phyloP scores from a whole-genome alignment of 2,329 filamentous ascomycete species.

The Aspergillus uvarum region DNA sequence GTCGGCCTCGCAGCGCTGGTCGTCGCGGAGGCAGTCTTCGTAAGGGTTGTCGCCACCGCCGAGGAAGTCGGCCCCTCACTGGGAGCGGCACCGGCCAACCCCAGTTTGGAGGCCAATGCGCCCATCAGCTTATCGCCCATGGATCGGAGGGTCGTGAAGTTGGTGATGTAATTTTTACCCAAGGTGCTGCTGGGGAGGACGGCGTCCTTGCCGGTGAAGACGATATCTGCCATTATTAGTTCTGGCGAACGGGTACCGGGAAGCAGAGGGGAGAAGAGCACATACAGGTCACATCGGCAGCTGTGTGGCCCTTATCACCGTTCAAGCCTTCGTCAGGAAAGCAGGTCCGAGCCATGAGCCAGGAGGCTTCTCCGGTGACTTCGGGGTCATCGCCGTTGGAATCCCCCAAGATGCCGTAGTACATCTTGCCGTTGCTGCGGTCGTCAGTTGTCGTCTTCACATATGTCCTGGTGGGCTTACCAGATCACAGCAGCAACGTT shows the following conservation, averaged over 20 bases:
- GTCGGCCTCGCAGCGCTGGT: neutral
- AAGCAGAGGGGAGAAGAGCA: neutral
- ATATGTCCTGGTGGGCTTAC: slow-evolving; percentile 12
- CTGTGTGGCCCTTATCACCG: slow-evolving; percentile 27
- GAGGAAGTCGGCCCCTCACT: neutral
- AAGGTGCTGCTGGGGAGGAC: slow-evolving; percentile 28
- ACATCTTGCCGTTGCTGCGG: slow-evolving; percentile 32
- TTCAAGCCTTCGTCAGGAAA: slow-evolving; percentile 31
- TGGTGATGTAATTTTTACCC: slow-evolving; percentile 28
- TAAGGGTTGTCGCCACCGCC: neutral
- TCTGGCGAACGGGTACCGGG: neutral
- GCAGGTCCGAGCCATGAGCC: slow-evolving; percentile 36
- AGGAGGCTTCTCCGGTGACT: slow-evolving; percentile 35
- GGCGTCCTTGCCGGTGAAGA: slow-evolving; percentile 30
- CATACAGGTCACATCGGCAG: slow-evolving; percentile 34
- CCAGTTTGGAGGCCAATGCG: slow-evolving; percentile 23
- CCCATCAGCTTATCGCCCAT: slow-evolving; percentile 30
- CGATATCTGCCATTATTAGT: slow-evolving; percentile 24
- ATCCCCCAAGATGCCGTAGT: slow-evolving; percentile 36
- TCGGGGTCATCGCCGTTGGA: slow-evolving; percentile 29
- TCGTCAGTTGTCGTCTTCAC: neutral
- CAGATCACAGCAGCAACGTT: slow-evolving; percentile 34
- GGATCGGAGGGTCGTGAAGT: slow-evolving; percentile 28
- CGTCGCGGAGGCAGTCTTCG: neutral
- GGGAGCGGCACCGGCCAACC: slow-evolving; percentile 1